Evolutionary conservation across 2,329 filamentous ascomycete genomes (phyloP).

Genomic region (Rachicladosporium sp.): DNA sequence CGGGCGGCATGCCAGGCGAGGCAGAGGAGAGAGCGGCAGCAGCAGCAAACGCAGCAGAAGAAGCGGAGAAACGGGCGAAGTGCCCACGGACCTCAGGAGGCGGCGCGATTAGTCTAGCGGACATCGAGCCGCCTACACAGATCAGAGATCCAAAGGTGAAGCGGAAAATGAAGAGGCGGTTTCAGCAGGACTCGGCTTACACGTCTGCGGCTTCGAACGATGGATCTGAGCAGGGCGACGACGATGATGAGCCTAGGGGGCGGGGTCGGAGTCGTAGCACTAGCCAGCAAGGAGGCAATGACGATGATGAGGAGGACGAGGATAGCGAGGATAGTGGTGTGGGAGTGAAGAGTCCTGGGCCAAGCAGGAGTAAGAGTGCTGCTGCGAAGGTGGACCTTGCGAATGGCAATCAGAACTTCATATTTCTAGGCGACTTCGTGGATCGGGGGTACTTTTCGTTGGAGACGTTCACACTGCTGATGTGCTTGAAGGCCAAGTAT

Average conservation of each 20-base stretch:
- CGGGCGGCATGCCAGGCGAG: constrained; percentile 90
- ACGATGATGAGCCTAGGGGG: constrained; percentile 30
- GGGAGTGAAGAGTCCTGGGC: constrained; percentile 25
- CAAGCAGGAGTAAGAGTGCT: constrained; percentile 25
- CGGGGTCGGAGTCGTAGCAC: constrained; percentile 24
- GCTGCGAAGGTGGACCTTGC: constrained; percentile 30
- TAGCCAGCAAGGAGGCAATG: constrained; percentile 29
- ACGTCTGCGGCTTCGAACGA: constrained; percentile 38
- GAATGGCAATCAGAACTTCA: constrained; percentile 54
- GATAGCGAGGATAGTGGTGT: constrained; percentile 34
- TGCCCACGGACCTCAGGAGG: constrained; percentile 6
- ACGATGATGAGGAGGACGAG: constrained; percentile 37
- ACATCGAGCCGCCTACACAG: constrained; percentile 79
- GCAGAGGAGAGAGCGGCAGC: constrained; percentile 18
- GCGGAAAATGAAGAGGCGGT: constrained; percentile 61
- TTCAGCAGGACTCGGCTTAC: constrained; percentile 40
- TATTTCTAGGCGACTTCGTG: constrained; percentile 63
- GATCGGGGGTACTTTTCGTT: constrained; percentile 63
- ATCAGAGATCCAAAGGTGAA: constrained; percentile 80
- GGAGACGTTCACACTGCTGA: constrained; percentile 59
- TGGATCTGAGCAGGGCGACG: constrained; percentile 22
- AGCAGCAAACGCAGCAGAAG: constrained; percentile 9
- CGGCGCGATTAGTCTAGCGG: constrained; percentile 66
- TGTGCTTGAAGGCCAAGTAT: constrained; percentile 61
- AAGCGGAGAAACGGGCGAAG: constrained; percentile 10